These are phyloP conservation scores for Epicoccum sorghinum DNA, from an alignment of 2,329 filamentous ascomycete genomes.

Conservation along the genomic window DNA sequence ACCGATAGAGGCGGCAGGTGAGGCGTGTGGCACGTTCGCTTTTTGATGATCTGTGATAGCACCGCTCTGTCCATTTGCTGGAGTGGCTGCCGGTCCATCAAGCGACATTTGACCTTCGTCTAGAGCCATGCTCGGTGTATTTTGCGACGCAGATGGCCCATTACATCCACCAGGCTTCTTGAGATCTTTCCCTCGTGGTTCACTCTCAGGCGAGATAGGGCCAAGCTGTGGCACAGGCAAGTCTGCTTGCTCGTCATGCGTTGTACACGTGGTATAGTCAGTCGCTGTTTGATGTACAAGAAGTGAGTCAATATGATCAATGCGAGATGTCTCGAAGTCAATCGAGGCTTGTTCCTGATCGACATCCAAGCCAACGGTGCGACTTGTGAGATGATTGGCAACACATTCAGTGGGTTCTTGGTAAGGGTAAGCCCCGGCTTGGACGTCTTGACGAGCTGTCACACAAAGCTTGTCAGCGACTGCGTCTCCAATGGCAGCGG, in stretches of 20 bases:
- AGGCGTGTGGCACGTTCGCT: too few species aligned
- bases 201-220: neutral
- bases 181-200: neutral
- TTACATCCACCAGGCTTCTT: neutral
- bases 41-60: too few species aligned
- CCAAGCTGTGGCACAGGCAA: neutral
- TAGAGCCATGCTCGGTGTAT: too few species aligned
- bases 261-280: neutral
- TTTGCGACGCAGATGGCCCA: too few species aligned
- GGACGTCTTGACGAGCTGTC: constrained; percentile 28
- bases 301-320: constrained; percentile 19
- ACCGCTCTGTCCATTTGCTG: too few species aligned
- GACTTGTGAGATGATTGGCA: constrained; percentile 16
- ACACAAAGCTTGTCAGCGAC: constrained; percentile 31
- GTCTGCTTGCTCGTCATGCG: neutral
- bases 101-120: too few species aligned
- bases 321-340: constrained; percentile 11
- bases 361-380: constrained; percentile 17
- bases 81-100: too few species aligned
- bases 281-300: constrained; percentile 1
- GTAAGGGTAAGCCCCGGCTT: constrained; percentile 23
- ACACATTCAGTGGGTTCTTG: constrained; percentile 18
- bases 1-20: too few species aligned
- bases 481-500: constrained; percentile 19
- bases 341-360: constrained; percentile 19